These are phyloP conservation scores for Extremus antarcticus DNA, from an alignment of 495 filamentous ascomycete species.

Conservation along the genomic window DNA sequence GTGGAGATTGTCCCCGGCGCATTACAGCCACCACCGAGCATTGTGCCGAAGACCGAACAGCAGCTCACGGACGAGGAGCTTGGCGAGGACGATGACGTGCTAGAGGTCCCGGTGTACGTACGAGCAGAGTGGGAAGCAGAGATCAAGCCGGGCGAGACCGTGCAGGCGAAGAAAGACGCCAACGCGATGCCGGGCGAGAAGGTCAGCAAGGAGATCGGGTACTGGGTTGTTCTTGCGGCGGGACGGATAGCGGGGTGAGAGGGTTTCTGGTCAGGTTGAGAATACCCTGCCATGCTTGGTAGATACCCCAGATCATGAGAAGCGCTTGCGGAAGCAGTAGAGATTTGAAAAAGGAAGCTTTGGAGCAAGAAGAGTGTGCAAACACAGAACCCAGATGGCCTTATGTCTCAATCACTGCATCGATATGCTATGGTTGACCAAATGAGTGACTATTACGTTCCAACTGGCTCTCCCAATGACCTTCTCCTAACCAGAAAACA, in stretches of 20 bases:
- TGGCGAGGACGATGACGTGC: slow-evolving; percentile 57
- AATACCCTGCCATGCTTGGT: no score
- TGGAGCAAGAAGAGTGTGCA: no score
- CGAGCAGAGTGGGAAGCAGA: slow-evolving; percentile 86
- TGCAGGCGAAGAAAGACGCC: slow-evolving; percentile 31
- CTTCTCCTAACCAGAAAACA: no score
- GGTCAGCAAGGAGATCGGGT: slow-evolving; percentile 73
- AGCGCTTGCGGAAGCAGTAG: no score
- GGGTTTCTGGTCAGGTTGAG: no score
- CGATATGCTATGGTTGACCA: no score
- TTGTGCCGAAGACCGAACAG: slow-evolving; percentile 9
- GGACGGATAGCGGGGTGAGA: slow-evolving; percentile 52
- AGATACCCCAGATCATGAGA: no score
- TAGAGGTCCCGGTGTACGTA: slow-evolving; percentile 92
- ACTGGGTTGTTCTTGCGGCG: slow-evolving; percentile 87
- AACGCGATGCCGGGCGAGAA: slow-evolving; percentile 41
- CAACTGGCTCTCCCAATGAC: no score
- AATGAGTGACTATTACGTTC: no score
- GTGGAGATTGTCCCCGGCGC: slow-evolving; percentile 76
- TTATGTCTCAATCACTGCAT: no score
- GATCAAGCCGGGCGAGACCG: slow-evolving; percentile 52
- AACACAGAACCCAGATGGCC: no score
- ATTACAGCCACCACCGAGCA: slow-evolving; percentile 2
- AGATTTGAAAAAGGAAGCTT: no score
- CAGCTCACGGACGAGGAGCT: slow-evolving; percentile 24